Conservation (phyloP, 1,139 yeast species). For the Taphrina betulina region DNA sequence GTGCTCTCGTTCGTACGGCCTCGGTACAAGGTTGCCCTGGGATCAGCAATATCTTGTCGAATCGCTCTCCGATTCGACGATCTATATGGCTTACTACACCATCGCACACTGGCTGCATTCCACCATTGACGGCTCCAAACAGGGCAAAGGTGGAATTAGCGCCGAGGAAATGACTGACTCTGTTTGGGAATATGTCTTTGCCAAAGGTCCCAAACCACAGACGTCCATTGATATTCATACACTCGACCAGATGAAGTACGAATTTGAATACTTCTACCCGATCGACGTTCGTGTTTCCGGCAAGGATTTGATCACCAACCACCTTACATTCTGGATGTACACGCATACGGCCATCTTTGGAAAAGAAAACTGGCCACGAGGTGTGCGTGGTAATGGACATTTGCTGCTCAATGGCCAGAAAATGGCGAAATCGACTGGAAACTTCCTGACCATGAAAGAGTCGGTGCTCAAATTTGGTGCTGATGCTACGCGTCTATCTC, state of each 20-base stretch:
- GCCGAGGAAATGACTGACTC: conserved; percentile 90
- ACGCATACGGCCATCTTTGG: conserved; percentile 92
- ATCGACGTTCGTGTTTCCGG: conserved; percentile 89
- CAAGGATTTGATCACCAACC: conserved; percentile 96
- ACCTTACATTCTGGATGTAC: conserved; percentile 91
- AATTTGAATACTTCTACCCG: conserved; percentile 94
- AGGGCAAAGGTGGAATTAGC: conserved; percentile 69
- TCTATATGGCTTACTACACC: conserved; percentile 95
- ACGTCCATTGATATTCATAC: conserved; percentile 59
- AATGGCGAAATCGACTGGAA: conserved; percentile 98
- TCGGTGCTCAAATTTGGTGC: conserved; percentile 89
- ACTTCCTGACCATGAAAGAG: conserved; percentile 87
- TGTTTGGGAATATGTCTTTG: conserved; percentile 87
- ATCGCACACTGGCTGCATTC: conserved; percentile 80
- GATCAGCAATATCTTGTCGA: conserved; percentile 91
- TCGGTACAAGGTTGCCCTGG: conserved; percentile 97
- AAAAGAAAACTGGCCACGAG: conserved; percentile 85
- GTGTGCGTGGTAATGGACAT: conserved; percentile 94
- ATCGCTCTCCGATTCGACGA: conserved; percentile 91
- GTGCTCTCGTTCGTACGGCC: conserved; percentile 91
- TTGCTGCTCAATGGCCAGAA: conserved; percentile 91
- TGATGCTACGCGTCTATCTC: conserved; percentile 94
- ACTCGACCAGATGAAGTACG: conserved; percentile 77
- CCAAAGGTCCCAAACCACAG: conserved; percentile 61
- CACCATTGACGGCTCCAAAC: conserved; percentile 76